Base-by-base conservation (phyloP, 2,329 filamentous ascomycete genomes). In the Harringtonia lauricola region DNA sequence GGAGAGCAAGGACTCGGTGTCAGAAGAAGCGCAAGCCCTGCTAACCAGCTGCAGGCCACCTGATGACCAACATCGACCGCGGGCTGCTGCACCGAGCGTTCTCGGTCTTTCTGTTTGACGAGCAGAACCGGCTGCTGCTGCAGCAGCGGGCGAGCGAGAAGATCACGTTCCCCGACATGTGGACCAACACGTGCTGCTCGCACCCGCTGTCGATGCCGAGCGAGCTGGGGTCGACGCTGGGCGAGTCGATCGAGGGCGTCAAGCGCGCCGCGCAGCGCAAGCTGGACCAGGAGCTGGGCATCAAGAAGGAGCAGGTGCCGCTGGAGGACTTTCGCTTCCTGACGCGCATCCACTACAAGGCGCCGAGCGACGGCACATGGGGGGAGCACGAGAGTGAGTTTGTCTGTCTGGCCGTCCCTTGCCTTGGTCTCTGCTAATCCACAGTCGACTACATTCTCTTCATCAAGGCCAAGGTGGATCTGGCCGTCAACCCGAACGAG, bases 131-230 rank as follows among this genome's bases (percentile, higher is more conserved):
- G 56, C 72, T 96, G 48, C 83, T 98, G 36, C 79, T 98, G 41
- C 92, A 98, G 68, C 92, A 96, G 71, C 85, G 92, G 53, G 92
- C 92, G 24, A 71, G 81, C 34, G 90, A 96, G 70, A 98, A 98
- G 72, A 98, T 98, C 60, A 98, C 92, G 8, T 98, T 98, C 68
- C 90, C 92, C 39, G 87, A 95, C 61, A 89, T 95, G 83, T 98
- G 92, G 92, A 98, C 92, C 51, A 98, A 98, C 68, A 98, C 92
- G 28, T 98, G 92, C 75, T 98, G 92, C 72, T 98, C 92, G 33
- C 92, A 98, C 65, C 92, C 92, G 6, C 75, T 98, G 48, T 86
- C 86, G 44, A 84, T 95, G 52, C 85, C 92, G 9, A 83, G 83
- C 51, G 92, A 98, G 76, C 94, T 87, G 22, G 92, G 92, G 50